phyloP scores from a whole-genome alignment of 2,329 filamentous ascomycete species.

The Penicillium corylophilum region DNA sequence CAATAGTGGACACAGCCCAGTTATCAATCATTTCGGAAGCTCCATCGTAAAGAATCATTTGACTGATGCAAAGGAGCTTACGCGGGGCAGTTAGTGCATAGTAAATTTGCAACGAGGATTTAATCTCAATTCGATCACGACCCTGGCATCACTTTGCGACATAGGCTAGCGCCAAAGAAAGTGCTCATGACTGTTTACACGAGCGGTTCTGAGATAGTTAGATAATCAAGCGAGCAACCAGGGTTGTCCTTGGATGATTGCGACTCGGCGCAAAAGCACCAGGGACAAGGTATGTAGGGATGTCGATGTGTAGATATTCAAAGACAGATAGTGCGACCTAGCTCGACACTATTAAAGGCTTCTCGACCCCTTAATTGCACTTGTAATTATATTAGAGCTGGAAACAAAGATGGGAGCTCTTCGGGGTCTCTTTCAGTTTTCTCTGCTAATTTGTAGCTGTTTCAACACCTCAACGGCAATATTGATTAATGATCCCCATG shows the following conservation, averaged over 20 bases:
- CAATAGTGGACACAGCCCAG: slow-evolving; percentile 68
- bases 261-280: background rate
- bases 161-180: background rate
- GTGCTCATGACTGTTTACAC: background rate
- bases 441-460: background rate
- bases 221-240: background rate
- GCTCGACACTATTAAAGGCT: background rate
- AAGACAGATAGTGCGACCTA: background rate
- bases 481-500: background rate
- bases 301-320: background rate
- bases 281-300: background rate
- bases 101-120: background rate
- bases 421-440: background rate
- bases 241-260: background rate
- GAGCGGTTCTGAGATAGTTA: background rate
- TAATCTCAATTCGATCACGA: background rate
- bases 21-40: slow-evolving; percentile 90
- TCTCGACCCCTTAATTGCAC: background rate
- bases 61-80: slow-evolving; percentile 85
- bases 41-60: slow-evolving; percentile 95
- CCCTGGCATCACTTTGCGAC: background rate
- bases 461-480: background rate
- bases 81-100: slow-evolving; percentile 88
- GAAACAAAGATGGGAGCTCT: background rate
- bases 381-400: background rate